Evolutionary conservation across 164 flowering plant species (phyloP), one percentile per base, ranked within the genome.

Genomic region (Umbilicus rupestris): DNA sequence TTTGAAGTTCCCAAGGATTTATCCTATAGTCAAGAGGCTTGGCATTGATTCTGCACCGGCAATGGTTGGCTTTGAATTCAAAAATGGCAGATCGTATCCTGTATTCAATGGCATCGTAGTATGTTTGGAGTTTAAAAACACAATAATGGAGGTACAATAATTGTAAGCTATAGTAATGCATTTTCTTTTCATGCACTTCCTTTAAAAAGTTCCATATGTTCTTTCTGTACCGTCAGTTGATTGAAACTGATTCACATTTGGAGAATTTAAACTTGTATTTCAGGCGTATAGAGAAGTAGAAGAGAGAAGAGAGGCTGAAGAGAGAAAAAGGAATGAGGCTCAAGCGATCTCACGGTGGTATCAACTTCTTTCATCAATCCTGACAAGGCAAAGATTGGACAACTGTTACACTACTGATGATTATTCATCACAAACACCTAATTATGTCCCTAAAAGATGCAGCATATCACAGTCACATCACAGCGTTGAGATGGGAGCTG

Each of bases 61-160:
- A 29, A 89, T 94, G 97, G 97, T 94, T 78, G 99, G 99, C 41
- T 94, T 94, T 77, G 99, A 94, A 60, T 91, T 86, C 73, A 87
- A 85, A 69, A 87, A 89, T 73, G 97, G 97, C 24, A 84, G 83
- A 3, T 80, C 93, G 28, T 3, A 75, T 73, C 97, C 99, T 22
- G 73, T 83, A 42, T 87, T 69, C 75, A 95, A 91, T 62, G 99
- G 97, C 58, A 81, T 94, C 65, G 99, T 94, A 65, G 90, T 89
- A 17, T 94, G 99, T 65, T 24, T 83, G 1, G 99, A 94, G 82
- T 91, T 86, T 69, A 84, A 80, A 78, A 86, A 84, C 78, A 86
- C 86, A 29, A 78, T 94, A 69, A 66, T 94, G 68, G 95, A 86
- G 95, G 98, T 90, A 82, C 24, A 59, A 31, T 26, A 10, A 41